These are phyloP conservation scores for Alopecurus myosuroides DNA, from an alignment of 176 grass and related monocot genomes.

Conservation along the genomic window DNA sequence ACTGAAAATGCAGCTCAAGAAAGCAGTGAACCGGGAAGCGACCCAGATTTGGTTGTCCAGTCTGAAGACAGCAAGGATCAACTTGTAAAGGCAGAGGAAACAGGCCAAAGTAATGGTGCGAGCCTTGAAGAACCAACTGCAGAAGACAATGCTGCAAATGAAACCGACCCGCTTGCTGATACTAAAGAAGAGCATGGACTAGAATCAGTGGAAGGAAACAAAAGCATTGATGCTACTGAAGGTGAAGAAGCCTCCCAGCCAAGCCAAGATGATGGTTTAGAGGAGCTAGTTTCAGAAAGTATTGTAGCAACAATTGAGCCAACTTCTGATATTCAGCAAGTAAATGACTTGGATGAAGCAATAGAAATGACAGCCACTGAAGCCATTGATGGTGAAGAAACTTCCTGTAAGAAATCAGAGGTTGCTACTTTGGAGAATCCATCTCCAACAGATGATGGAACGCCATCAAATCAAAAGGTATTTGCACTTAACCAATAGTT, in stretches of 20 bases:
- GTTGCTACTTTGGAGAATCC: conserved; percentile 3
- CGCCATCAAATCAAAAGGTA: conserved; percentile 20
- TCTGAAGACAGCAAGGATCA: conserved; percentile 3
- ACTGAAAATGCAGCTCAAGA: conserved; percentile 16
- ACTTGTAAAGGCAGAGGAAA: conserved; percentile 20
- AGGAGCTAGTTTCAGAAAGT: conserved; percentile 28
- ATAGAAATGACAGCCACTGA: background rate
- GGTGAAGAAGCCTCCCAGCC: conserved; percentile 12
- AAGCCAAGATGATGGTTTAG: conserved; percentile 12
- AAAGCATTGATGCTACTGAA: background rate
- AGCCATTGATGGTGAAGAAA: conserved; percentile 17
- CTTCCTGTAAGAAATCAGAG: background rate
- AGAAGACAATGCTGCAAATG: conserved; percentile 4
- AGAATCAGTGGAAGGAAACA: conserved; percentile 23
- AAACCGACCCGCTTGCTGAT: conserved; percentile 4
- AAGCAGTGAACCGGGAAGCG: conserved; percentile 13
- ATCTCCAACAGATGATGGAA: conserved; percentile 28
- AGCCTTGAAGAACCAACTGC: conserved; percentile 3
- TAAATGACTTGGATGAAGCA: conserved; percentile 1
- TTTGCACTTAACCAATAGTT: background rate
- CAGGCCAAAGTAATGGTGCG: background rate
- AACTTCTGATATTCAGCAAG: conserved; percentile 19
- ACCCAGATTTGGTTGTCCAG: conserved; percentile 22
- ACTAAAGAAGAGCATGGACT: conserved; percentile 11
- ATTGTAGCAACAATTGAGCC: conserved; percentile 11